Evolutionary conservation across 371 early-diverging fungal genomes (phyloP).

Genomic region (Apophysomyces trapeziformis): DNA sequence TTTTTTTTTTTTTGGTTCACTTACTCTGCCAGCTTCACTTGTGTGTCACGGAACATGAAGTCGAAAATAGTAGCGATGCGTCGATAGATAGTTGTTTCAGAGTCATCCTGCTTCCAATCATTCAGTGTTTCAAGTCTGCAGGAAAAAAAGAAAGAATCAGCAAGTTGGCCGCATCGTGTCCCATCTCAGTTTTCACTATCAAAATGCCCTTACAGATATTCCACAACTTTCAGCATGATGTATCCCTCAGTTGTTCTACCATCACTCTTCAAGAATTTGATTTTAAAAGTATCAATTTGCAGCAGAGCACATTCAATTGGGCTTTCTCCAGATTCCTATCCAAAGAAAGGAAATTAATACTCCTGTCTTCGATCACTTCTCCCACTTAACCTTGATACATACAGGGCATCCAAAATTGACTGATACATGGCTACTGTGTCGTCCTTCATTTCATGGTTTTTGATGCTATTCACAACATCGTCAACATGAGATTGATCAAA

Average conservation of each 20-base stretch:
- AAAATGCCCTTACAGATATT: not conserved
- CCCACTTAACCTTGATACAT: constrained; percentile 9
- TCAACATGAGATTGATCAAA: constrained; percentile 17
- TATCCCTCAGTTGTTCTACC: constrained; percentile 13
- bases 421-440: constrained; percentile 15
- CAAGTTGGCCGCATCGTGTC: too few species aligned
- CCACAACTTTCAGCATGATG: constrained; percentile 14
- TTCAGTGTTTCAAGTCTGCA: too few species aligned
- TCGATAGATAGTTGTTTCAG: too few species aligned
- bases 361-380: constrained; percentile 3
- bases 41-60: too few species aligned
- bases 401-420: constrained; percentile 17
- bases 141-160: too few species aligned
- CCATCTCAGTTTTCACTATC: not conserved
- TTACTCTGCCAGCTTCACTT: too few species aligned
- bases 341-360: constrained; percentile 12
- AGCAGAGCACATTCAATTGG: constrained; percentile 16
- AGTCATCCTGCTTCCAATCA: too few species aligned
- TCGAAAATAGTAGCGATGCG: too few species aligned
- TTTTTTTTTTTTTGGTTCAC: too few species aligned
- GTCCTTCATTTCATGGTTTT: constrained; percentile 17
- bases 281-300: constrained; percentile 14
- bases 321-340: constrained; percentile 14
- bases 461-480: constrained; percentile 10
- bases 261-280: constrained; percentile 17